phyloP scores from a whole-genome alignment of 352 stramenopile species.

The Pythium dissimile region DNA sequence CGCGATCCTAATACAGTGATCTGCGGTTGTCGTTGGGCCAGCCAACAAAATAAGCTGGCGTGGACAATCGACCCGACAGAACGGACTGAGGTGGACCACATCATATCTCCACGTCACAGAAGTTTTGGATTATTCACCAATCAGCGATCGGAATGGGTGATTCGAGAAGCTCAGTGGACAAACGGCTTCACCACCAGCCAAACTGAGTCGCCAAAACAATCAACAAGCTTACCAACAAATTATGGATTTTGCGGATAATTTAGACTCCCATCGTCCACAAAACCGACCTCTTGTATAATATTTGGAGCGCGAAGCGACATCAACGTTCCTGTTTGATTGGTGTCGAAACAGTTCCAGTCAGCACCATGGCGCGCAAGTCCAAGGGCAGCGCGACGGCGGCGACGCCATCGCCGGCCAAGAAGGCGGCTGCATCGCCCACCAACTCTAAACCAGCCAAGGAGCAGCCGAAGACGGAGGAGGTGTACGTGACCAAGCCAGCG shows the following conservation, averaged over 20 bases:
- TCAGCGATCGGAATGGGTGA: neutral
- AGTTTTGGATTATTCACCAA: conserved; percentile 18
- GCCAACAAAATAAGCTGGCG: conserved; percentile 18
- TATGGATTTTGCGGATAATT: neutral
- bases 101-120: conserved; percentile 13
- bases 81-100: conserved; percentile 14
- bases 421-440: conserved; percentile 10
- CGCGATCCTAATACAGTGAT: too few species aligned
- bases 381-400: conserved; percentile 10
- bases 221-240: conserved; percentile 5
- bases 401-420: conserved; percentile 10
- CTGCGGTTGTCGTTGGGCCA: neutral
- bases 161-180: conserved; percentile 23
- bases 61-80: neutral
- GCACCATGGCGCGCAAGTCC: conserved; percentile 20
- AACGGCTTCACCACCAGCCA: conserved; percentile 30
- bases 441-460: conserved; percentile 13
- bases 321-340: conserved; percentile 20
- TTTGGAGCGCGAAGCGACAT: conserved; percentile 22
- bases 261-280: neutral
- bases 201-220: neutral
- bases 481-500: conserved; percentile 21
- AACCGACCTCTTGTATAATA: neutral
- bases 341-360: conserved; percentile 23
- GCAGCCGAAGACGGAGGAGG: conserved; percentile 29